Base-by-base conservation (phyloP, 495 filamentous ascomycete genomes). In the Wilcoxina mikolae region DNA sequence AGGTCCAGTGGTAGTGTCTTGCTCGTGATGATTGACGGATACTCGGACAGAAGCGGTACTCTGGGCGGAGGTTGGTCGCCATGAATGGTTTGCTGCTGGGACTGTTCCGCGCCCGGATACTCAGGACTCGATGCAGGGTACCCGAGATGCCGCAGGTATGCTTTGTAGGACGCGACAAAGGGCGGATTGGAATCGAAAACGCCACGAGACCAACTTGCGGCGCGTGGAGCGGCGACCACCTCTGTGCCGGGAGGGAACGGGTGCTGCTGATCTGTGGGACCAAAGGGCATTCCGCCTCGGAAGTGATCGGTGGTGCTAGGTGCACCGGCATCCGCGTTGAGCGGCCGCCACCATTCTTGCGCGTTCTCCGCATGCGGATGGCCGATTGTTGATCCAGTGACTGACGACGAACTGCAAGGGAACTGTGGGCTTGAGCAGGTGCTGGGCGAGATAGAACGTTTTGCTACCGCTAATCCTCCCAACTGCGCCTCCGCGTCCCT, bases 1-100 rank as follows among this genome's bases (percentile, higher is more conserved):
- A 66, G 45, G 44, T 66, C 64, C n/a, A 65, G 33, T n/a, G 62
- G 60, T 33, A 53, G 33, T 29, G 41, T 39, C 17, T 55, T 54
- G 15, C 39, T 49, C 25, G 60, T 27, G 17, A 2, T 11, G 22
- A 54, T 23, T 23, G 49, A 54, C n/a, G 51, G 18, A 3, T 44
- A 54, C 25, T 29, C 38, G 22, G 38, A 44, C 39, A 54, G 39
- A 2, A 54, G 25, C 27, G 35, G 35, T 1, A 54, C 5, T 28
- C 35, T 11, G 10, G 24, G 2, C 1, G 3, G n/a, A 27, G 17
- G 4, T 17, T 28, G 51, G 35, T 11, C 5, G 23, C 27, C 27
- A 38, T 52, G 49, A 1, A 2, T 1, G 2, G 26, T 5, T 28
- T 49, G 46, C 23, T 9, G 27, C 12, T 22, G n/a, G 46, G 12